phyloP scores from a whole-genome alignment of 768 basidiomycete species.

The Russula compacta region DNA sequence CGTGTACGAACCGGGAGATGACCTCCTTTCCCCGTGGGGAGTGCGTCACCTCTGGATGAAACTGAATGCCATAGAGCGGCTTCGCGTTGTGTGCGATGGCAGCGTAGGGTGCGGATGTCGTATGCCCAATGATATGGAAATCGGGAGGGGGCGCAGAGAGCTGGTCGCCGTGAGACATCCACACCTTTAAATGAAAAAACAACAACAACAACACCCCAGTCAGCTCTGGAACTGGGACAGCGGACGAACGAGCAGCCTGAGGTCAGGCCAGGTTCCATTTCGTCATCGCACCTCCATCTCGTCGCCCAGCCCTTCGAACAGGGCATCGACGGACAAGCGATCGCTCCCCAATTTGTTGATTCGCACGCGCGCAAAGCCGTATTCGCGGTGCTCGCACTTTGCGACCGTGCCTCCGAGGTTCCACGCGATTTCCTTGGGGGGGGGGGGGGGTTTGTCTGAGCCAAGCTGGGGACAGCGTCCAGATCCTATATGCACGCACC shows the following conservation, averaged over 20 bases:
- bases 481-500: conserved; percentile 34
- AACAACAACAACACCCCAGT: not conserved
- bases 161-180: conserved; percentile 99
- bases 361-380: conserved; percentile 81
- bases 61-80: conserved; percentile 93
- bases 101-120: conserved; percentile 81
- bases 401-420: conserved; percentile 76
- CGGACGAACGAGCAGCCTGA: not conserved
- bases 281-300: conserved; percentile 65
- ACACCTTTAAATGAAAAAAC: conserved; percentile 51
- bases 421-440: conserved; percentile 82
- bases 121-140: conserved; percentile 85
- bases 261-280: too few species aligned
- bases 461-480: not conserved
- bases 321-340: conserved; percentile 46
- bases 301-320: conserved; percentile 83
- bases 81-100: conserved; percentile 87
- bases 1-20: conserved; percentile 73
- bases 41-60: conserved; percentile 98
- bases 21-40: conserved; percentile 84
- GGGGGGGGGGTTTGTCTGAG: not conserved
- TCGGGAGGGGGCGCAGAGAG: conserved; percentile 69
- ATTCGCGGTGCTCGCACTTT: conserved; percentile 87
- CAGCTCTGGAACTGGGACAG: not conserved
- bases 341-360: conserved; percentile 53